Evolutionary conservation across 192 early-diverging fungal species (phyloP).

Genomic region (Entophlyctis luteolus): DNA sequence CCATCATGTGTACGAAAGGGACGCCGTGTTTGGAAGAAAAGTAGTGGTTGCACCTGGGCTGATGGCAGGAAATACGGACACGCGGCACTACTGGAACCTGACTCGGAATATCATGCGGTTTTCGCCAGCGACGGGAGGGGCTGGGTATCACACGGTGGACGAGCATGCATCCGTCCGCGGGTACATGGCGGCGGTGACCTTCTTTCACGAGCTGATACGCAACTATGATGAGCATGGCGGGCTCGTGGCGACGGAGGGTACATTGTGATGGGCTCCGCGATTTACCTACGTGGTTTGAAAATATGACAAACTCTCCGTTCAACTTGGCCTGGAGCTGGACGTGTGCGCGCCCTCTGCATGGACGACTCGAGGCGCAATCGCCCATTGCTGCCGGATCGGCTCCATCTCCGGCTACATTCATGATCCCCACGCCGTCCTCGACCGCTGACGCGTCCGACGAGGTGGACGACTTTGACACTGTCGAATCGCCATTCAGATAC

Average conservation of each 20-base stretch:
- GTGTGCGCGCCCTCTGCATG: no score
- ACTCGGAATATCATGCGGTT: slow-evolving; percentile 39
- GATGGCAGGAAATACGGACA: slow-evolving; percentile 45
- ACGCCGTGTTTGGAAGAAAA: background rate
- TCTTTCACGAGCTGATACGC: slow-evolving; percentile 44
- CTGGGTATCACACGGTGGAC: slow-evolving; percentile 24
- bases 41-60: slow-evolving; percentile 35
- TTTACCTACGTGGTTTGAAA: no score
- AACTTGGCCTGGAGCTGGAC: no score
- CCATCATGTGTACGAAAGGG: slow-evolving; percentile 24
- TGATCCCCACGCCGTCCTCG: background rate
- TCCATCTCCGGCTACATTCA: no score
- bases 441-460: background rate
- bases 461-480: slow-evolving; percentile 13
- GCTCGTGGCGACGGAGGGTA: no score
- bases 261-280: no score
- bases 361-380: no score
- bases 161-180: slow-evolving; percentile 10
- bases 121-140: slow-evolving; percentile 13
- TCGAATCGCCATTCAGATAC: slow-evolving; percentile 10
- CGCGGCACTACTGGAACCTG: slow-evolving; percentile 36
- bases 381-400: no score
- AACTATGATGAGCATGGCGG: slow-evolving; percentile 33
- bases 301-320: no score
- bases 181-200: slow-evolving; percentile 27